Percentiles rank a stretch among this genome's conserved stretches.
phyloP scores from a whole-genome alignment of 1,284 basidiomycete genomes.

The Abortiporus biennis region DNA sequence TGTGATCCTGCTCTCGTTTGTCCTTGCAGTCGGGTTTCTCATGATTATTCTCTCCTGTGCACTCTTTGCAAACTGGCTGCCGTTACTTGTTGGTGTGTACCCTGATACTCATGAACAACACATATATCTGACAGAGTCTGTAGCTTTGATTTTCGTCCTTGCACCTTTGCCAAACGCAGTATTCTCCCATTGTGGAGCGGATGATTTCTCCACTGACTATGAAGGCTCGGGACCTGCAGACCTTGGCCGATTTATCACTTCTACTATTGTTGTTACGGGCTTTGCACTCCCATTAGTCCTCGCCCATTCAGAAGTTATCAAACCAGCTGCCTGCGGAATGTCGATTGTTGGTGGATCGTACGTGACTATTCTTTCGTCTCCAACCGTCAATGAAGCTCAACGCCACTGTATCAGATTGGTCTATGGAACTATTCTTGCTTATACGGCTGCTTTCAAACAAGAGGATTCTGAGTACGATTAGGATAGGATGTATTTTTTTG shows the following conservation, averaged over 20 bases:
- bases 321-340: slow-evolving; percentile 85
- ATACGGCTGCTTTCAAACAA: slow-evolving; percentile 78
- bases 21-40: slow-evolving; percentile 94
- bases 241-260: slow-evolving; percentile 90
- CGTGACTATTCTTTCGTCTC: slow-evolving; percentile 20
- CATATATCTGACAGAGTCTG: slow-evolving; percentile 1
- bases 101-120: background rate
- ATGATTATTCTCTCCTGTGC: slow-evolving; percentile 98
- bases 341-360: slow-evolving; percentile 89
- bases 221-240: slow-evolving; percentile 63
- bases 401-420: slow-evolving; percentile 53
- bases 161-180: slow-evolving; percentile 95
- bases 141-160: slow-evolving; percentile 91
- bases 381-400: background rate
- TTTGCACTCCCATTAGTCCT: slow-evolving; percentile 91
- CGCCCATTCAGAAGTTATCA: slow-evolving; percentile 88
- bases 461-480: slow-evolving; percentile 72
- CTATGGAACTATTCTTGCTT: slow-evolving; percentile 90
- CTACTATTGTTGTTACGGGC: slow-evolving; percentile 86
- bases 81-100: slow-evolving; percentile 90
- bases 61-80: slow-evolving; percentile 95
- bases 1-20: slow-evolving; percentile 92
- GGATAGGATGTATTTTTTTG: slow-evolving; percentile 5
- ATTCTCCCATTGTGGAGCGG: slow-evolving; percentile 77
- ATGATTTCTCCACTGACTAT: slow-evolving; percentile 74